phyloP scores from a whole-genome alignment of 495 filamentous ascomycete species.

The Glarea lozoyensis region DNA sequence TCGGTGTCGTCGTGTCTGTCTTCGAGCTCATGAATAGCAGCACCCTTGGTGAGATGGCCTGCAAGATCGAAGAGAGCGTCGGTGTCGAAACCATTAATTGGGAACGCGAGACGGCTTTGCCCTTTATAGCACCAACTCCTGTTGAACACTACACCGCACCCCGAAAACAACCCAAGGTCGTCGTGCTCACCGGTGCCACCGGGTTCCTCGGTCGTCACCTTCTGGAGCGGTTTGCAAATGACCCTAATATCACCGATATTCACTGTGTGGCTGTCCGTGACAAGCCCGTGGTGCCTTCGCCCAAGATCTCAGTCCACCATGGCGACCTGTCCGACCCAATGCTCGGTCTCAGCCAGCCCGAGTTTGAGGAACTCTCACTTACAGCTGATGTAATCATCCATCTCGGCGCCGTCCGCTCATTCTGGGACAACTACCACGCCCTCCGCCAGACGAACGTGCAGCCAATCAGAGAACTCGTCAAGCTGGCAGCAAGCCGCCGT shows the following conservation, averaged over 20 bases:
- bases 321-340: constrained; percentile 6
- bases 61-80: not conserved
- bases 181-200: constrained; percentile 28
- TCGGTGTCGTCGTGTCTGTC: not conserved
- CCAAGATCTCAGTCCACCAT: constrained; percentile 7
- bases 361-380: not conserved
- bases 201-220: constrained; percentile 20
- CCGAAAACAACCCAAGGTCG: not conserved
- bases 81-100: not conserved
- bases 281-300: constrained; percentile 2
- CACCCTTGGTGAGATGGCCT: constrained; percentile 1
- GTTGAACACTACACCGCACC: not conserved
- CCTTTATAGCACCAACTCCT: not conserved
- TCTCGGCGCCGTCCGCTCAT: constrained; percentile 41
- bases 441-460: constrained; percentile 33
- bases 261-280: constrained; percentile 11
- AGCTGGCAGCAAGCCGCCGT: constrained; percentile 21
- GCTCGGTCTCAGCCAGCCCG: constrained; percentile 3
- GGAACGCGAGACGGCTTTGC: not conserved
- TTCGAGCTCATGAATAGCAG: not conserved
- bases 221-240: constrained; percentile 8
- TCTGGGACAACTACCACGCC: constrained; percentile 35
- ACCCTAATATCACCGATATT: not conserved
- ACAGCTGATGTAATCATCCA: constrained; percentile 39
- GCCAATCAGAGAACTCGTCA: constrained; percentile 34